Conservation (phyloP, 1,284 basidiomycete species). For the Cryptococcus sp. region DNA sequence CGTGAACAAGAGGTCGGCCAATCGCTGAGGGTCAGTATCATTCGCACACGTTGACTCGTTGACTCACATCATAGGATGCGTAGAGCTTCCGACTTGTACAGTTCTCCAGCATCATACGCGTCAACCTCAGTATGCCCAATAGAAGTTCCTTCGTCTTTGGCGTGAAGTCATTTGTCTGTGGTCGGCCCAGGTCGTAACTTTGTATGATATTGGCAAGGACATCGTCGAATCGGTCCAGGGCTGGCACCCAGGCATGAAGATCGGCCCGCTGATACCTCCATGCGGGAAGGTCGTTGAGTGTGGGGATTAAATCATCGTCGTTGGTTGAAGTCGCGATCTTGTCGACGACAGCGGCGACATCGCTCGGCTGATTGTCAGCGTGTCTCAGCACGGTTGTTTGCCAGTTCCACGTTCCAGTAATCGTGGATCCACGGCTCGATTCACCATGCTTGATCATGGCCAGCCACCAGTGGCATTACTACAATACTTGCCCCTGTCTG, state of each 20-base stretch:
- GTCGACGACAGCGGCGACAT: slow-evolving; percentile 34
- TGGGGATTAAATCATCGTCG: slow-evolving; percentile 23
- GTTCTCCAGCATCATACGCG: slow-evolving; percentile 88
- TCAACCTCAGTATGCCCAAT: slow-evolving; percentile 79
- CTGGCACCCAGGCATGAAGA: slow-evolving; percentile 92
- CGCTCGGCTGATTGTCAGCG: slow-evolving; percentile 18
- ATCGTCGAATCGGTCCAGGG: slow-evolving; percentile 90
- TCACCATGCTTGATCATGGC: no score
- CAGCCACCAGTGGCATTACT: no score
- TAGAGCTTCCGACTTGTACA: slow-evolving; percentile 97
- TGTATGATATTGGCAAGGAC: slow-evolving; percentile 77
- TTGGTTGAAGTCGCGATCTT: slow-evolving; percentile 17
- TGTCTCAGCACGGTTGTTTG: no score
- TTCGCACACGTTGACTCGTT: background rate
- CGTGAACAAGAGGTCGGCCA: slow-evolving; percentile 82
- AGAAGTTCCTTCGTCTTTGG: slow-evolving; percentile 70
- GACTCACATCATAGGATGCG: slow-evolving; percentile 88
- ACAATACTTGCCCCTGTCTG: no score
- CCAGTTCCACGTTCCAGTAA: no score
- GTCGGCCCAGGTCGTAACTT: slow-evolving; percentile 57
- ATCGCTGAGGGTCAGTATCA: slow-evolving; percentile 56
- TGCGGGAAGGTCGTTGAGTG: slow-evolving; percentile 19
- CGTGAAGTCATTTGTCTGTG: slow-evolving; percentile 77
- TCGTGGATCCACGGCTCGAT: no score
- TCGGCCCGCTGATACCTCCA: slow-evolving; percentile 98